A percentile compares a stretch with the other conserved stretches of the same genome.
phyloP scores from a whole-genome alignment of 768 basidiomycete species.

The Chiua virens region DNA sequence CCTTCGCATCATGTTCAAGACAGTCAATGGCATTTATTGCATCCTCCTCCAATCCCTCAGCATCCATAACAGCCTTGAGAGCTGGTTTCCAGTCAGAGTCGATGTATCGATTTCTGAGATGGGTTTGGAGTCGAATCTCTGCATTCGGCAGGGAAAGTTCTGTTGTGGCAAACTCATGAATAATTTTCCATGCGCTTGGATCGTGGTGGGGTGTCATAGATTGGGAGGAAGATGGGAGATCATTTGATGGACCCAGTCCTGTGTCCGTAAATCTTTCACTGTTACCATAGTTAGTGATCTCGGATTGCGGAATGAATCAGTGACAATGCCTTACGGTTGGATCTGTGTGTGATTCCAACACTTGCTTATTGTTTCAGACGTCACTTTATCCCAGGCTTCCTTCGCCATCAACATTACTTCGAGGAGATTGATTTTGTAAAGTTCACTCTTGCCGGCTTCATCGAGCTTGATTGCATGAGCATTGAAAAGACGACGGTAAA shows the following conservation, averaged over 20 bases:
- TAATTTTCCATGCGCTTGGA: conserved; percentile 7
- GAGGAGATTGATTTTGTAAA: conserved; percentile 6
- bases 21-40: too few species aligned
- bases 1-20: too few species aligned
- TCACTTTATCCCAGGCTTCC: too few species aligned
- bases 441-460: background rate
- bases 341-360: too few species aligned
- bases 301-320: too few species aligned
- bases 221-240: too few species aligned
- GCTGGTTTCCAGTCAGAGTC: background rate
- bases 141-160: background rate
- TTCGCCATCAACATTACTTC: background rate
- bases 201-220: background rate
- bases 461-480: background rate
- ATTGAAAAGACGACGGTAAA: conserved; percentile 20
- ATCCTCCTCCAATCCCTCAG: too few species aligned
- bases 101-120: background rate
- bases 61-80: background rate
- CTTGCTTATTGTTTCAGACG: too few species aligned
- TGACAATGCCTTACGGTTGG: too few species aligned
- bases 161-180: conserved; percentile 4
- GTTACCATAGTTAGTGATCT: too few species aligned
- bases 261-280: too few species aligned
- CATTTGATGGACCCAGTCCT: too few species aligned
- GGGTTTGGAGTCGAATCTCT: background rate